Base-by-base conservation (phyloP, 495 filamentous ascomycete genomes). In the Xylaria telfairii region DNA sequence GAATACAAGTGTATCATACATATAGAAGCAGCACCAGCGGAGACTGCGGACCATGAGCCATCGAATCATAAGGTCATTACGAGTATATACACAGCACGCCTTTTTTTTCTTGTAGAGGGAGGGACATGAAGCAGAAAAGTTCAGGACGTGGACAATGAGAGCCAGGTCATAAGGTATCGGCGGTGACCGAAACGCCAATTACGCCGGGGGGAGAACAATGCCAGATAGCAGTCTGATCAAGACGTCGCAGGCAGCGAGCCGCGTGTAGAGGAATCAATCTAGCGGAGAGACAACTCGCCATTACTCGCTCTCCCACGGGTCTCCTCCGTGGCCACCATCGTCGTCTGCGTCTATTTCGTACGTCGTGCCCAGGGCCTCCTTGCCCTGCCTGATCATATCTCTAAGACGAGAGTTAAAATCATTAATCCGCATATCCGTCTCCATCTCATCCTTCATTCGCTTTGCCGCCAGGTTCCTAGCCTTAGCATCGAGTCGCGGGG, bases 351-450 rank as follows among this genome's bases (percentile, higher is more conserved):
- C 88, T 57, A 98, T 86, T 75, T 93, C 91, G 21, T 94, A 84
- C 62, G 84, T 94, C 41, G 93, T 92, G 13, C 92, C 93, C 26
- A 98, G 75, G 15, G 96, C 96, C 75, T 96, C 92, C 76, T 90
- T 92, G 0, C 94, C 96, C 78, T 98, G 90, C 9, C 90, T 80
- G 53, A 99, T 97, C 92, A 99, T 93, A 39, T 87, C 90, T 74
- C 91, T 88, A 32, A 98, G 81, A 74, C 90, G 89, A 46, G 88
- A 84, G 75, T 95, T 96, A 78, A 98, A 88, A 26, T 90, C 88
- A 66, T 88, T 87, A 64, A 99, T 87, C 64, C 90, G 90, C 51
- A 88, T 87, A 74, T 98, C 95, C 21, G 91, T 88, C 73, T 96
- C 93, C 56, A 89, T 84, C 72, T 97, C 94, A 30, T 90, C 90